A percentile compares a stretch with the other conserved stretches of the same genome.
Evolutionary conservation across 805 yeast species (phyloP).

Genomic region (Hanseniaspora mollemarum): DNA sequence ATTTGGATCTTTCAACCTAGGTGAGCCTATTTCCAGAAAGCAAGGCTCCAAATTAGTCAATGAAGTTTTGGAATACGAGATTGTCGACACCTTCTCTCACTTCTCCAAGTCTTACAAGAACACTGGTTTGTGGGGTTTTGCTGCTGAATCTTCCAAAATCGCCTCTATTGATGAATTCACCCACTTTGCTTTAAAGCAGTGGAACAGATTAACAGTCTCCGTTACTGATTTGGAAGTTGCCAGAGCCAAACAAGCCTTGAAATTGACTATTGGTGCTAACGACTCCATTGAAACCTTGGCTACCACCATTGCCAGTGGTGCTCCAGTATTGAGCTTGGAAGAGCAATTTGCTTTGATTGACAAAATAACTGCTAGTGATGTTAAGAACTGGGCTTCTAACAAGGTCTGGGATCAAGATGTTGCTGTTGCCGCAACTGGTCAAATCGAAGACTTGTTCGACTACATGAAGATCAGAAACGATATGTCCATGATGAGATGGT

Average conservation of each 20-base stretch:
- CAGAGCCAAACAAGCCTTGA: constrained; percentile 62
- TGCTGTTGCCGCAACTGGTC: constrained; percentile 75
- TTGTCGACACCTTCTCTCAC: constrained; percentile 61
- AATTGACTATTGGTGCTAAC: constrained; percentile 46
- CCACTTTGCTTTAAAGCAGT: constrained; percentile 73
- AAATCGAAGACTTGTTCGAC: constrained; percentile 73
- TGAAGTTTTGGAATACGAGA: constrained; percentile 57
- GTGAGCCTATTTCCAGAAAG: constrained; percentile 44
- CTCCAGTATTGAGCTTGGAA: constrained; percentile 42
- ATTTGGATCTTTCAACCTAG: constrained; percentile 44
- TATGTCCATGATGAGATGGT: constrained; percentile 83
- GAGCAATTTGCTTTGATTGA: constrained; percentile 56
- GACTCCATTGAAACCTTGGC: constrained; percentile 44
- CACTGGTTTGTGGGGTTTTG: constrained; percentile 76
- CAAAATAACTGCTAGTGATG: constrained; percentile 45
- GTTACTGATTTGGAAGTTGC: constrained; percentile 66
- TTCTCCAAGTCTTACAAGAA: constrained; percentile 64
- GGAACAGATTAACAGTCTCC: constrained; percentile 74
- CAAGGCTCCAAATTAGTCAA: constrained; percentile 62
- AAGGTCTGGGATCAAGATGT: constrained; percentile 76
- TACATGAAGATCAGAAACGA: constrained; percentile 79
- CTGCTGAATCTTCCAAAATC: constrained; percentile 51
- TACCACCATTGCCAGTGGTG: constrained; percentile 35
- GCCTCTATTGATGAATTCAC: constrained; percentile 58
- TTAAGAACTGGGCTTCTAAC: constrained; percentile 63